Evolutionary conservation across 805 yeast species (phyloP).

Genomic region (Metschnikowia henanensis): DNA sequence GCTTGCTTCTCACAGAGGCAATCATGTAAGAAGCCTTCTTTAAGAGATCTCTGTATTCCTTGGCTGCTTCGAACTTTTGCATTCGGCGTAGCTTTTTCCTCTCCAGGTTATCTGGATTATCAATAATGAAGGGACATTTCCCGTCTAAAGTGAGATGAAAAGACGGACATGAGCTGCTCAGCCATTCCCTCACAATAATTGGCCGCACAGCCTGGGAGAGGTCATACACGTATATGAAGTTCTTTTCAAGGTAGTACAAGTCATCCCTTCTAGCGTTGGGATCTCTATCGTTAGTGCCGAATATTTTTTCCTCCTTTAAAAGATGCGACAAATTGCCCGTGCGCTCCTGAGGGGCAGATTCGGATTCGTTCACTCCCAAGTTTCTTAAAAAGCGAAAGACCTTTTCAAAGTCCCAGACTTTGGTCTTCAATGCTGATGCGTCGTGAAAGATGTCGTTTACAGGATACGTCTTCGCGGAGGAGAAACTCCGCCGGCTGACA

Average conservation of each 20-base stretch:
- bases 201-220: constrained; percentile 77
- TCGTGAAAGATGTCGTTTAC: constrained; percentile 63
- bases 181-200: constrained; percentile 81
- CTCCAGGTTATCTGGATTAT: constrained; percentile 43
- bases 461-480: constrained; percentile 41
- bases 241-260: constrained; percentile 71
- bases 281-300: constrained; percentile 88
- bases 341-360: constrained; percentile 16
- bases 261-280: constrained; percentile 85
- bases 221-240: constrained; percentile 78
- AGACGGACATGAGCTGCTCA: constrained; percentile 50
- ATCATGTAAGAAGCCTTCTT: constrained; percentile 35
- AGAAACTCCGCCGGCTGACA: constrained; percentile 60
- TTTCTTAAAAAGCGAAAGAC: constrained; percentile 75
- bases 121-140: constrained; percentile 79
- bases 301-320: constrained; percentile 78
- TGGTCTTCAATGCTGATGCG: constrained; percentile 60
- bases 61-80: constrained; percentile 43
- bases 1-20: constrained; percentile 20
- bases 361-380: constrained; percentile 45
- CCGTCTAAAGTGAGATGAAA: constrained; percentile 67
- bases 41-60: constrained; percentile 39
- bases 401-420: constrained; percentile 88
- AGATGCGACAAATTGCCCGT: constrained; percentile 43
- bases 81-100: constrained; percentile 39